Base-by-base conservation (phyloP, 805 yeast species). In the Hermanozyma aechmeae region DNA sequence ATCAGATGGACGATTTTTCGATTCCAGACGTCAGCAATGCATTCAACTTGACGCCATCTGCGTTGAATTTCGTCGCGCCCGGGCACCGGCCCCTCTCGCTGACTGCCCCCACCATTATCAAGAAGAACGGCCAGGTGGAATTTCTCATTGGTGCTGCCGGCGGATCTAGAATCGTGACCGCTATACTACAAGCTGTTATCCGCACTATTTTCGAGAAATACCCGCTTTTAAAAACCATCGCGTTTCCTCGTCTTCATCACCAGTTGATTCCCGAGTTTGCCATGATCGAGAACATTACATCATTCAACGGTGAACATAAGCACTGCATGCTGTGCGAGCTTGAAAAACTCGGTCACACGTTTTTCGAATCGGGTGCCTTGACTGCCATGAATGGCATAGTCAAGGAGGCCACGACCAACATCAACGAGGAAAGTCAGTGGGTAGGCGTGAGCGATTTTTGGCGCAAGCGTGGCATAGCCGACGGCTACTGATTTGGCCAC, bases 1-100 rank as follows among this genome's bases (percentile, higher is more conserved):
- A 84, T 42, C 85, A 89, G 52, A 87, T 89, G 96, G 96, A 89
- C 53, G 97, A 89, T 50, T 89, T 89, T 46, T 79, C 95, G 6
- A 62, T 72, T 18, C 86, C 92, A 1, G 62, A 70, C 11, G 58
- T 66, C 6, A 61, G 70, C 12, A 89, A 89, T 52, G 79, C 85
- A 11, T 89, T 86, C 54, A 80, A 78, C 15, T 67, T 89, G 27
- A 70, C 73, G 7, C 95, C 98, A 0, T 83, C 95, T 0, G 59
- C 73, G 13, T 82, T 69, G 61, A 89, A 89, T 51, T 82, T 72
- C 46, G 71, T 86, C 16, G 66, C 61, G 26, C 93, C 96, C 0
- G 67, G 56, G 34, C 81, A 79, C 42, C 64, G 97, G 36, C 97
- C 98, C 2, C 60, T 89, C 24, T 80, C 93, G 4, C 83, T 95